Conservation (phyloP, 139 green algal genomes). For the Coelastrella sp. region DNA sequence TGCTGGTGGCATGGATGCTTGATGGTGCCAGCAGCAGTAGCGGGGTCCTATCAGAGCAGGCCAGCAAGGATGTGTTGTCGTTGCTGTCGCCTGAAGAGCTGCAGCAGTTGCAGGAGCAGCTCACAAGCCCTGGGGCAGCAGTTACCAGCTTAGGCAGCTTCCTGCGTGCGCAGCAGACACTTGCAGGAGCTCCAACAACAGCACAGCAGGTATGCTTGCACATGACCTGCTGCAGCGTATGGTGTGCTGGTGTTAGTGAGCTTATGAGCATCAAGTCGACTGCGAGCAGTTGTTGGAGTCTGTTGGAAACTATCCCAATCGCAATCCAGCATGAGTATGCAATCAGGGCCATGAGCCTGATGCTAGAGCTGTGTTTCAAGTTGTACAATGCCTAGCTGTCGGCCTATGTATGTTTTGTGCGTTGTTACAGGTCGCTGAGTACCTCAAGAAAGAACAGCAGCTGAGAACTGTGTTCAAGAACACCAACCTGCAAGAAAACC, state of each 20-base stretch:
- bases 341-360: no score
- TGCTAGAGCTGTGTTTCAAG: background rate
- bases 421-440: slow-evolving; percentile 1
- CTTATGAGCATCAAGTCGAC: no score
- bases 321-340: no score
- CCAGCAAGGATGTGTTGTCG: background rate
- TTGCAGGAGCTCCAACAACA: slow-evolving; percentile 27
- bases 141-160: slow-evolving; percentile 10
- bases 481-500: background rate
- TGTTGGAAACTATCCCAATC: no score
- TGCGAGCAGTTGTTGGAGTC: no score
- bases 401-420: background rate
- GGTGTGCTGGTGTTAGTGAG: background rate
- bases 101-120: slow-evolving; percentile 34
- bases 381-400: background rate
- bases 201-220: slow-evolving; percentile 35
- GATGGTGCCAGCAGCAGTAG: background rate
- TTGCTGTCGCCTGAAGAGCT: slow-evolving; percentile 8
- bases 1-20: slow-evolving; percentile 31
- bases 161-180: slow-evolving; percentile 29
- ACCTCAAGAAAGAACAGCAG: slow-evolving; percentile 7
- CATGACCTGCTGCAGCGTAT: no score
- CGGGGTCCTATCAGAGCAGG: background rate
- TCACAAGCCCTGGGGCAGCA: background rate
- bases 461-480: background rate